Base-by-base conservation (phyloP, 495 filamentous ascomycete species). In the Clavariopsis aquatica region DNA sequence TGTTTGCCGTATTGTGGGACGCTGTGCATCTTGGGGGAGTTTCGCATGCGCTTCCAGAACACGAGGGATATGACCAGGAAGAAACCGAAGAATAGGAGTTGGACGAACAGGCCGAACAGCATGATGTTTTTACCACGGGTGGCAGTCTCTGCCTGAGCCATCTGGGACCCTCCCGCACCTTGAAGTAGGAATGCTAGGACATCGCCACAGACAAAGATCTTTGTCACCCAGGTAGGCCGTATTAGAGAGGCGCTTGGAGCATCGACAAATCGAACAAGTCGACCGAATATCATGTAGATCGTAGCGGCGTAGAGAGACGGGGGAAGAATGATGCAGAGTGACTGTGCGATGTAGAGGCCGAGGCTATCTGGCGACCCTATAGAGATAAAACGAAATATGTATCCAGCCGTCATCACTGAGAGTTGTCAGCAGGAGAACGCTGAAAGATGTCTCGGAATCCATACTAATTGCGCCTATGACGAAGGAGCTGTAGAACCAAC, bases 271-370 rank as follows among this genome's bases (percentile, higher is more conserved):
- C 19, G 20, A 24, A 75, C 66, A 43, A 75, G 61, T 3, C 72
- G 68, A 17, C 73, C 72, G 43, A 69, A 69, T 20, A 57, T 67
- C 73, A 76, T 76, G 59, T 76, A 76, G 27, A 76, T 71, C 23
- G 73, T 69, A 13, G 74, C 74, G 65, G 72, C 64, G 60, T 56
- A 68, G 27, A 68, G 52, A 43, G 38, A 43, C 3, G 38, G 38
- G 3, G 38, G 38, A 43, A 76, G 69, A 19, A 75, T 52, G 31
- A 73, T 70, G 45, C 66, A 63, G 27, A 72, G 45, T n/a, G 52
- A 60, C 60, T 76, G 74, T 17, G 43, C 31, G 56, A 74, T 72
- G 63, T 73, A 76, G 23, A 71, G 57, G 19, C 36, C 52, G 13
- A 72, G 63, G 38, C 52, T 36, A 12, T 28, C 19, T 22, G 54